Conservation (phyloP, 2,329 filamentous ascomycete genomes). For the Colletotrichum lupini region DNA sequence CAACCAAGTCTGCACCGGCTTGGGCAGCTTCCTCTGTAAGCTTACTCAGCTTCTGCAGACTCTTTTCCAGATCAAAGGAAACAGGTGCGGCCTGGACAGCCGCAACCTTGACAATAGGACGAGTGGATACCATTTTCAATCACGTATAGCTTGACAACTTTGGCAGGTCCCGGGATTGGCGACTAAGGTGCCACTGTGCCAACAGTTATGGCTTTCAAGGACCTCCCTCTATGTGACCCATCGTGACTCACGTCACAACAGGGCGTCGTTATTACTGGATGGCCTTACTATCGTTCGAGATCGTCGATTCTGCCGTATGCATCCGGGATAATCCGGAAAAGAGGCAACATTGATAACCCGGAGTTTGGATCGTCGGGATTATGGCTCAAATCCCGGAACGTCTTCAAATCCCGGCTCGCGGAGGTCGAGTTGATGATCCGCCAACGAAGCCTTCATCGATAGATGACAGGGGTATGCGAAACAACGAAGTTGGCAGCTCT, state of each 20-base stretch:
- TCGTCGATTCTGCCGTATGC: not conserved
- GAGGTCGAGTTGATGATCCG: not conserved
- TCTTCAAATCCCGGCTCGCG: constrained; percentile 35
- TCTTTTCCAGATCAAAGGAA: constrained; percentile 50
- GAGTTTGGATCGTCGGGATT: constrained; percentile 4
- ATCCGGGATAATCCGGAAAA: not conserved
- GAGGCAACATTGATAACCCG: not conserved
- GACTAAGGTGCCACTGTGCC: not conserved
- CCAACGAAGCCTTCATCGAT: not conserved
- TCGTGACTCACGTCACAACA: not conserved
- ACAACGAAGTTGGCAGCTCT: not conserved
- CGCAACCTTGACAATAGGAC: constrained; percentile 48
- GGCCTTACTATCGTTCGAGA: constrained; percentile 5
- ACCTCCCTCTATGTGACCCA: not conserved
- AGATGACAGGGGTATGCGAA: not conserved
- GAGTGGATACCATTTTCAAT: constrained; percentile 15
- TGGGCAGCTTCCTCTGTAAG: constrained; percentile 48
- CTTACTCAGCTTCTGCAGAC: constrained; percentile 47
- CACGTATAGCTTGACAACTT: not conserved
- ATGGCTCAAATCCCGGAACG: constrained; percentile 36
- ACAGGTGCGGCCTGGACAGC: constrained; percentile 54
- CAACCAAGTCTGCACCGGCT: constrained; percentile 50
- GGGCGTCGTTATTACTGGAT: not conserved
- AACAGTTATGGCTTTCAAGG: constrained; percentile 7
- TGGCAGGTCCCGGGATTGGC: not conserved